These are phyloP conservation scores for Claviceps sp. DNA, from an alignment of 2,329 filamentous ascomycete species.

Conservation along the genomic window DNA sequence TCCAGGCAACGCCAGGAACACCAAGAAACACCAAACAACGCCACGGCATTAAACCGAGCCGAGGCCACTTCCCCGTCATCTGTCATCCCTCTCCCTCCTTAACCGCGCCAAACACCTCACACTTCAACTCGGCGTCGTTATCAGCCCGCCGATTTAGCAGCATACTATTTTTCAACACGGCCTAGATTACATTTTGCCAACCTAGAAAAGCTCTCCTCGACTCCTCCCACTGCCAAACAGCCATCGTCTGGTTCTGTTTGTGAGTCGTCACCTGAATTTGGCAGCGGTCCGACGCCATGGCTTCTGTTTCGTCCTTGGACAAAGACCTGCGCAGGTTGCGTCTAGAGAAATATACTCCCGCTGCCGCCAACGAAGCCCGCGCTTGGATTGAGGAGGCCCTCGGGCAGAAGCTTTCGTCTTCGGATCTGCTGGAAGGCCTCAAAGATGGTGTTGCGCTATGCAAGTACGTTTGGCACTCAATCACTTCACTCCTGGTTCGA, in stretches of 20 bases:
- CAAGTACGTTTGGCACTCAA: conserved; percentile 45
- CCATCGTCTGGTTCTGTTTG: not conserved
- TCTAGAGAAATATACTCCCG: conserved; percentile 82
- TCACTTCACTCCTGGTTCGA: no score
- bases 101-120: not conserved
- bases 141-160: not conserved
- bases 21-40: no score
- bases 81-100: not conserved
- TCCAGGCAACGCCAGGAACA: no score
- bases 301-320: conserved; percentile 84
- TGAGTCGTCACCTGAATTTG: not conserved
- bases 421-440: conserved; percentile 71
- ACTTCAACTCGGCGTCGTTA: not conserved
- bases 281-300: conserved; percentile 43
- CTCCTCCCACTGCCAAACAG: not conserved
- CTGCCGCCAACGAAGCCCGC: conserved; percentile 73
- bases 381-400: conserved; percentile 76
- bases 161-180: not conserved
- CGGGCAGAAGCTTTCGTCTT: conserved; percentile 55
- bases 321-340: conserved; percentile 91
- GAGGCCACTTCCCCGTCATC: not conserved
- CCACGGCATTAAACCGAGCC: not conserved
- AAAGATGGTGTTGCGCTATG: conserved; percentile 89
- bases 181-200: not conserved
- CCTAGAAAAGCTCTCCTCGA: not conserved